A percentile compares a stretch with the other conserved stretches of the same genome.
Conservation (phyloP, 257 asterid species). For the Nicotiana tomentosiformis region DNA sequence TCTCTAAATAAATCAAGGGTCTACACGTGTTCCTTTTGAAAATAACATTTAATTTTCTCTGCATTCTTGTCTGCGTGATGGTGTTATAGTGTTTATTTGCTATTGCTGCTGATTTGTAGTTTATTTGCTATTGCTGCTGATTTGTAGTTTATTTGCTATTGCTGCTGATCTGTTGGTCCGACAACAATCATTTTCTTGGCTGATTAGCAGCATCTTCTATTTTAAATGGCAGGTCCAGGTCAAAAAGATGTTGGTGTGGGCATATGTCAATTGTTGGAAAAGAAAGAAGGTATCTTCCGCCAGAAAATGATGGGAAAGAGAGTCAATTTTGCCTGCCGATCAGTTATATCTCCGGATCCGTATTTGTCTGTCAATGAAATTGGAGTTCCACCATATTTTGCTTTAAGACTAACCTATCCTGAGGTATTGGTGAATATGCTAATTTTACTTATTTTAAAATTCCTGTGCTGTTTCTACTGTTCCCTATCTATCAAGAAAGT, state of each 20-base stretch:
- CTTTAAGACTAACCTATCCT: constrained; percentile 81
- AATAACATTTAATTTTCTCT: background rate
- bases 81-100: background rate
- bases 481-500: background rate
- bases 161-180: background rate
- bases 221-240: constrained; percentile 44
- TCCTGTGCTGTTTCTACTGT: background rate
- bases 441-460: background rate
- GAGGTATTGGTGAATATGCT: constrained; percentile 49
- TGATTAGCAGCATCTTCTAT: constrained; percentile 9
- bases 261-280: constrained; percentile 78
- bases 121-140: background rate
- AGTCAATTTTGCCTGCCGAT: constrained; percentile 92
- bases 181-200: background rate
- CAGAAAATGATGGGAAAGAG: constrained; percentile 99
- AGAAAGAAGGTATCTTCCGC: constrained; percentile 95
- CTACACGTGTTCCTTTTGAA: background rate
- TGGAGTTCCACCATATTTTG: constrained; percentile 96
- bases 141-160: background rate
- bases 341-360: constrained; percentile 98
- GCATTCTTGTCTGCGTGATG: background rate
- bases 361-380: constrained; percentile 91
- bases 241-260: constrained; percentile 52
- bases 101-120: no score
- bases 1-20: background rate